These are phyloP conservation scores for Gnomoniopsis sp. DNA, from an alignment of 2,329 filamentous ascomycete species.

Conservation along the genomic window DNA sequence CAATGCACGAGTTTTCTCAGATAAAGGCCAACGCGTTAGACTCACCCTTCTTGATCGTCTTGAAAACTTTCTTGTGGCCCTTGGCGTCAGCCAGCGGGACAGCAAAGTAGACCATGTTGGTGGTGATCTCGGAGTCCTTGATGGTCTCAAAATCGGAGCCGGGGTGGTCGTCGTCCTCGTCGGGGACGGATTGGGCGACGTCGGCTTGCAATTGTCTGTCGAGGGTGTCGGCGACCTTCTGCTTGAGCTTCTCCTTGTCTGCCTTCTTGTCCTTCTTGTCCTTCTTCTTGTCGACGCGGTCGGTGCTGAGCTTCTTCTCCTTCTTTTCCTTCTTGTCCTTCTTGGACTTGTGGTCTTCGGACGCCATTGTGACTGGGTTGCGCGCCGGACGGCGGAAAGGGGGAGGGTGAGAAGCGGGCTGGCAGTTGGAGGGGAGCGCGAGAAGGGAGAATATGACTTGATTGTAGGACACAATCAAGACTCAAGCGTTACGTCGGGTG, in stretches of 20 bases:
- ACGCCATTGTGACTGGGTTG: slow-evolving; percentile 36
- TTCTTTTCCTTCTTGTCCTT: slow-evolving; percentile 57
- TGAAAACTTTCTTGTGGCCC: slow-evolving; percentile 64
- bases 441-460: background rate
- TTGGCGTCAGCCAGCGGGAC: slow-evolving; percentile 79
- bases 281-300: slow-evolving; percentile 55
- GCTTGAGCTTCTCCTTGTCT: slow-evolving; percentile 70
- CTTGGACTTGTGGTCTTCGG: slow-evolving; percentile 44
- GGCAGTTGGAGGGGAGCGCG: background rate
- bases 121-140: slow-evolving; percentile 37
- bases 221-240: slow-evolving; percentile 55
- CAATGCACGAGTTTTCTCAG: too few relatives aligned
- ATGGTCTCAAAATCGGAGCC: slow-evolving; percentile 29
- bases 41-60: slow-evolving; percentile 60
- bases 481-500: background rate
- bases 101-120: slow-evolving; percentile 74
- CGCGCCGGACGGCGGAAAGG: background rate
- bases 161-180: slow-evolving; percentile 36
- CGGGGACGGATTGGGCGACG: slow-evolving; percentile 39
- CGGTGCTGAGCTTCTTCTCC: slow-evolving; percentile 48
- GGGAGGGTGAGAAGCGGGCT: background rate
- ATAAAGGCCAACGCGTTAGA: slow-evolving; percentile 9
- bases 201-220: slow-evolving; percentile 63
- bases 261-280: slow-evolving; percentile 65
- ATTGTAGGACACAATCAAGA: background rate